Evolutionary conservation across 768 basidiomycete species (phyloP).

Genomic region (Serendipita sp.): DNA sequence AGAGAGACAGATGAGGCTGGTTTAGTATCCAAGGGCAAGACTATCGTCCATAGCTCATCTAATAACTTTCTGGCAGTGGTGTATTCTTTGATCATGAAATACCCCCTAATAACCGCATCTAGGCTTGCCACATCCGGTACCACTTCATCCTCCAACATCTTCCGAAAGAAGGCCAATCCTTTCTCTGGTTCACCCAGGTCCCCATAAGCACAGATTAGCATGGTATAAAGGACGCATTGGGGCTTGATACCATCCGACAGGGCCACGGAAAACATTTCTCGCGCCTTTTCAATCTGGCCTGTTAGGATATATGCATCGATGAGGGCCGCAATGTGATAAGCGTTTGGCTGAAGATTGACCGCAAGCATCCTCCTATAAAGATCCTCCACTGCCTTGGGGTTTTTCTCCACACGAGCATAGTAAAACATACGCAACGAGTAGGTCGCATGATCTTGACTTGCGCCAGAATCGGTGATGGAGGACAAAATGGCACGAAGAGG

Average conservation of each 20-base stretch:
- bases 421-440: slow-evolving; percentile 46
- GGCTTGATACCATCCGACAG: slow-evolving; percentile 35
- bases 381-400: slow-evolving; percentile 34
- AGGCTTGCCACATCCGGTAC: slow-evolving; percentile 54
- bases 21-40: slow-evolving; percentile 41
- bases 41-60: slow-evolving; percentile 44
- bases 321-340: slow-evolving; percentile 55
- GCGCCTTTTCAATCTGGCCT: slow-evolving; percentile 44
- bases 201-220: slow-evolving; percentile 55
- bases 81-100: slow-evolving; percentile 39
- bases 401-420: slow-evolving; percentile 36
- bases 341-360: slow-evolving; percentile 54
- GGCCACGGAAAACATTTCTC: slow-evolving; percentile 32
- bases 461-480: background rate
- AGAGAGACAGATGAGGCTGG: background rate
- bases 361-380: slow-evolving; percentile 43
- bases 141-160: slow-evolving; percentile 45
- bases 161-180: slow-evolving; percentile 39
- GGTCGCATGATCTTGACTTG: slow-evolving; percentile 27
- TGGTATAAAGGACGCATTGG: slow-evolving; percentile 57
- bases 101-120: slow-evolving; percentile 54
- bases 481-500: background rate
- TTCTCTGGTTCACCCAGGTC: slow-evolving; percentile 36
- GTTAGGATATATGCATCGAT: slow-evolving; percentile 52
- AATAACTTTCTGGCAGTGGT: slow-evolving; percentile 36